Evolutionary conservation across 305 asterid species (phyloP).

Genomic region (Fraxinus sp.): DNA sequence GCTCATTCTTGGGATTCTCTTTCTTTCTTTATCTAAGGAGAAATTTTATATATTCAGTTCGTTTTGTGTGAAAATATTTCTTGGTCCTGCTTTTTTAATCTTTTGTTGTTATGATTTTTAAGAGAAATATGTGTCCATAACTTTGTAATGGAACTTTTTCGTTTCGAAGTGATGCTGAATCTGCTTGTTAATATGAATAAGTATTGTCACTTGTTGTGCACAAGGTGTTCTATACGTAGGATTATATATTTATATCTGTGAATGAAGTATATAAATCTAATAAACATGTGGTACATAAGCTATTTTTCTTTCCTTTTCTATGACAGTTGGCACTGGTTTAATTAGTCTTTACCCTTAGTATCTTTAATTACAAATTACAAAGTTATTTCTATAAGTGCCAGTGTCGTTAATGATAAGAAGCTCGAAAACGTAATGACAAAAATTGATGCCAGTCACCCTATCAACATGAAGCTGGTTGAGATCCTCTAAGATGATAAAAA

Average conservation of each 20-base stretch:
- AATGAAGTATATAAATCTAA: background rate
- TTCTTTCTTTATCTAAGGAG: constrained; percentile 34
- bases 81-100: too few species aligned
- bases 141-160: background rate
- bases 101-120: too few species aligned
- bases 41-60: constrained; percentile 9
- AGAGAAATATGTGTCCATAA: too few species aligned
- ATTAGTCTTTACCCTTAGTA: background rate
- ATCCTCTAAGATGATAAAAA: too few species aligned
- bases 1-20: constrained; percentile 40
- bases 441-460: background rate
- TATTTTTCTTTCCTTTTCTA: background rate
- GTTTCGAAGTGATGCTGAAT: background rate
- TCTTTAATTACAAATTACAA: background rate
- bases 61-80: too few species aligned
- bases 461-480: too few species aligned
- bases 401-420: background rate
- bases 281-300: background rate
- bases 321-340: background rate
- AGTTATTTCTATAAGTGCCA: background rate
- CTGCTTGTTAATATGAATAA: background rate
- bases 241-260: background rate
- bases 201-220: background rate
- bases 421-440: background rate
- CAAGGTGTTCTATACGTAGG: background rate